Evolutionary conservation across 1,284 basidiomycete genomes (phyloP).

Genomic region (Polyporus tsugae): DNA sequence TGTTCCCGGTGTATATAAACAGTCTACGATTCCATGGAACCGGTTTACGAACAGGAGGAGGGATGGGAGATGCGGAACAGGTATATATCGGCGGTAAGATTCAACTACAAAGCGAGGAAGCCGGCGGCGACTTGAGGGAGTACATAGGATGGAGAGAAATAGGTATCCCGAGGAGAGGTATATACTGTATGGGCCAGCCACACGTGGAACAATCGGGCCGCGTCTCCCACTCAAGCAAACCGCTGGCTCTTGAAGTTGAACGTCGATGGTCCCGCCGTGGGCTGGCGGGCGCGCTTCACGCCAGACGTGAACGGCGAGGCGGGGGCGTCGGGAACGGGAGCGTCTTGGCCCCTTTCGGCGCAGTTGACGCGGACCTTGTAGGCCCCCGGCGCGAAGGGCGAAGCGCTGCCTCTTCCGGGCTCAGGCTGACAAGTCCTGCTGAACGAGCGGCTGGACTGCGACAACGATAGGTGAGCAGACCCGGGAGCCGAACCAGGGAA

Average conservation of each 20-base stretch:
- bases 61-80: background rate
- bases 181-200: background rate
- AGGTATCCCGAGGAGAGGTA: background rate
- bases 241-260: constrained; percentile 4
- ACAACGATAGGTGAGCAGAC: background rate
- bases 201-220: background rate
- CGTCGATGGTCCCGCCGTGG: background rate
- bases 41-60: background rate
- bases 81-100: background rate
- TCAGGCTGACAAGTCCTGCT: background rate
- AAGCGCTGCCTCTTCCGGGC: background rate
- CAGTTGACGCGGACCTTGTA: constrained; percentile 8
- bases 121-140: background rate
- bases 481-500: background rate
- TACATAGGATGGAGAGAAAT: background rate
- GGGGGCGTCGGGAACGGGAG: background rate
- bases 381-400: constrained; percentile 2
- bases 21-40: background rate
- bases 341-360: background rate
- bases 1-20: background rate
- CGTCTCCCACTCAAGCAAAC: background rate
- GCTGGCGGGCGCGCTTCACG: background rate
- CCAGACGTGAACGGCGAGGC: background rate
- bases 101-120: constrained; percentile 1
- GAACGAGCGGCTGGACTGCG: background rate